Evolutionary conservation across 768 basidiomycete species (phyloP).

Genomic region (Boletus speciosus): DNA sequence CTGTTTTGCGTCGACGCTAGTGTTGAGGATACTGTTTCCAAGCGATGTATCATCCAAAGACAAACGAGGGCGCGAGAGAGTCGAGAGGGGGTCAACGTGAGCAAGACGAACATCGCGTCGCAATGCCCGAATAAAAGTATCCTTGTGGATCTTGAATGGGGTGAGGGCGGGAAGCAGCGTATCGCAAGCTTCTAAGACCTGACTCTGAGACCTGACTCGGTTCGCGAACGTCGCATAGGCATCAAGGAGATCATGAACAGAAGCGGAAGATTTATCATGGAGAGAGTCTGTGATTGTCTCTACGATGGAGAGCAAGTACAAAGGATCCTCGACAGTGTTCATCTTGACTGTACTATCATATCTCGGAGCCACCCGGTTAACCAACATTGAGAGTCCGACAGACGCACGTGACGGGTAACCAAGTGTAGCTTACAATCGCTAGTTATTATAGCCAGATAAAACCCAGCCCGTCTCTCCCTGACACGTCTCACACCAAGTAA

Average conservation of each 20-base stretch:
- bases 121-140: constrained; percentile 39
- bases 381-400: too few species aligned
- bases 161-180: constrained; percentile 20
- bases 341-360: neutral
- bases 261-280: constrained; percentile 36
- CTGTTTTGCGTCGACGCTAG: constrained; percentile 38
- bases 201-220: constrained; percentile 35
- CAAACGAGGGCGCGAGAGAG: constrained; percentile 5
- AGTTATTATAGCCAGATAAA: too few species aligned
- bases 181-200: constrained; percentile 1
- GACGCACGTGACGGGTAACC: neutral
- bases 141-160: constrained; percentile 33
- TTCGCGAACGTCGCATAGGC: constrained; percentile 53
- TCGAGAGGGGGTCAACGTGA: constrained; percentile 33
- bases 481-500: too few species aligned
- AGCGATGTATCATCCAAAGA: constrained; percentile 3
- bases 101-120: constrained; percentile 50
- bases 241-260: constrained; percentile 55
- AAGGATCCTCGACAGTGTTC: constrained; percentile 11
- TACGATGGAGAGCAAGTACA: constrained; percentile 40
- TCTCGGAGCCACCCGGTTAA: too few species aligned
- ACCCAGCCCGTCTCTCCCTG: too few species aligned
- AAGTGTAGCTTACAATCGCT: too few species aligned
- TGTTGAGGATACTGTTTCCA: constrained; percentile 1
- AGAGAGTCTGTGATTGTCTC: constrained; percentile 47